A percentile compares a stretch with the other conserved stretches of the same genome.
Conservation (phyloP, 306 rosid species). For the Clitoria ternatea region DNA sequence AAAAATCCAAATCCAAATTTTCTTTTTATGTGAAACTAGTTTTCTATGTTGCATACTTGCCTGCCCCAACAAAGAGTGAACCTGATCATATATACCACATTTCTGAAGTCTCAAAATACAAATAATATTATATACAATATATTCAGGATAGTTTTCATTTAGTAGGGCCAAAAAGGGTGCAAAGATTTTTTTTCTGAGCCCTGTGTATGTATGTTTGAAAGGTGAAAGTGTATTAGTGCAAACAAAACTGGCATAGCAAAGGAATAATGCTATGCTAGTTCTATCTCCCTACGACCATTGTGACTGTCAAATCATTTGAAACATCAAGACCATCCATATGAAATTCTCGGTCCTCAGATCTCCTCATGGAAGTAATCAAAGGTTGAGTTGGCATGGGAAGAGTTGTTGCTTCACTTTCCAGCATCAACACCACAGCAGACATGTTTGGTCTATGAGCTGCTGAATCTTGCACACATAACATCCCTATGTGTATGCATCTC, state of each 20-base stretch:
- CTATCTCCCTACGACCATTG: slow-evolving; percentile 66
- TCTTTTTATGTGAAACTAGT: not conserved
- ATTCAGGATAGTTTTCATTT: not conserved
- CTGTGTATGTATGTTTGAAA: not conserved
- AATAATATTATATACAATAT: slow-evolving; percentile 14
- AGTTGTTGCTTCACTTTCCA: slow-evolving; percentile 65
- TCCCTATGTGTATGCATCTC: slow-evolving; percentile 77
- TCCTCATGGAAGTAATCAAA: slow-evolving; percentile 54
- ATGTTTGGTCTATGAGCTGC: slow-evolving; percentile 69
- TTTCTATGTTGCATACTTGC: not conserved
- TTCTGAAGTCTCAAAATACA: not conserved
- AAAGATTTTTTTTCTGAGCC: no score
- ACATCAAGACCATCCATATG: slow-evolving; percentile 43
- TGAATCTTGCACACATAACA: slow-evolving; percentile 87
- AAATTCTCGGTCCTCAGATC: slow-evolving; percentile 40
- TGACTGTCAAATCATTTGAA: slow-evolving; percentile 63
- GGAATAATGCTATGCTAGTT: not conserved
- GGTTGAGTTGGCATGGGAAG: slow-evolving; percentile 71
- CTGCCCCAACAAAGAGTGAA: not conserved
- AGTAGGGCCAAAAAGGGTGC: not conserved
- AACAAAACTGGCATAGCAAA: not conserved
- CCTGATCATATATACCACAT: not conserved
- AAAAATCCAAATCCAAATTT: not conserved
- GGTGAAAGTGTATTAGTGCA: not conserved
- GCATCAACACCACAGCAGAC: slow-evolving; percentile 71